Conservation (phyloP, 2,329 filamentous ascomycete species). For the Aspergillus piperis region DNA sequence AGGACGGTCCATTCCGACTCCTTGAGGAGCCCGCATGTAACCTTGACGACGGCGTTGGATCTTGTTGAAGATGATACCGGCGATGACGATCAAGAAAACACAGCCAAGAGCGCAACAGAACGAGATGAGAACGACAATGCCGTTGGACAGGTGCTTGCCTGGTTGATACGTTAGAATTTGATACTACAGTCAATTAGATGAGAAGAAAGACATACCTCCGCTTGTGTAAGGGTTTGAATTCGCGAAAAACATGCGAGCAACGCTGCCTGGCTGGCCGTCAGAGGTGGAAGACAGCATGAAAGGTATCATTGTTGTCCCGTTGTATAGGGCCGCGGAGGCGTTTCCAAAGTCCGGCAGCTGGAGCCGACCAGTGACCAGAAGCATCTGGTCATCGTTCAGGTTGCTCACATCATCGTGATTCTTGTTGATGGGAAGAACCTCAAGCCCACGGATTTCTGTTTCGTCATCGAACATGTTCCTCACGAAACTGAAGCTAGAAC, state of each 20-base stretch:
- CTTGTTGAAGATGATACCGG: slow-evolving; percentile 50
- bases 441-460: slow-evolving; percentile 75
- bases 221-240: slow-evolving; percentile 73
- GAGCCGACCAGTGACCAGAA: slow-evolving; percentile 84
- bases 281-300: slow-evolving; percentile 75
- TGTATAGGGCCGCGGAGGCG: slow-evolving; percentile 83
- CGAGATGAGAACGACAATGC: slow-evolving; percentile 49
- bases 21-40: slow-evolving; percentile 48
- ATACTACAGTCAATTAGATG: not conserved
- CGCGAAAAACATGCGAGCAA: slow-evolving; percentile 82
- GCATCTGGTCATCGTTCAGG: slow-evolving; percentile 66
- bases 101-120: slow-evolving; percentile 51
- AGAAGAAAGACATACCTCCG: slow-evolving; percentile 54
- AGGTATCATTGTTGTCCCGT: slow-evolving; percentile 75
- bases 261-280: slow-evolving; percentile 67
- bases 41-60: slow-evolving; percentile 50
- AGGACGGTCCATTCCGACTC: slow-evolving; percentile 48
- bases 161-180: slow-evolving; percentile 2
- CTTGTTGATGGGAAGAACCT: slow-evolving; percentile 72
- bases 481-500: slow-evolving; percentile 68
- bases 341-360: slow-evolving; percentile 73
- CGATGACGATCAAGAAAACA: slow-evolving; percentile 51
- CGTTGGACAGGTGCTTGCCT: slow-evolving; percentile 45
- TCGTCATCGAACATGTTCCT: slow-evolving; percentile 62
- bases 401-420: slow-evolving; percentile 66